Evolutionary conservation across 768 basidiomycete species (phyloP).

Genomic region (Collybia sordida): DNA sequence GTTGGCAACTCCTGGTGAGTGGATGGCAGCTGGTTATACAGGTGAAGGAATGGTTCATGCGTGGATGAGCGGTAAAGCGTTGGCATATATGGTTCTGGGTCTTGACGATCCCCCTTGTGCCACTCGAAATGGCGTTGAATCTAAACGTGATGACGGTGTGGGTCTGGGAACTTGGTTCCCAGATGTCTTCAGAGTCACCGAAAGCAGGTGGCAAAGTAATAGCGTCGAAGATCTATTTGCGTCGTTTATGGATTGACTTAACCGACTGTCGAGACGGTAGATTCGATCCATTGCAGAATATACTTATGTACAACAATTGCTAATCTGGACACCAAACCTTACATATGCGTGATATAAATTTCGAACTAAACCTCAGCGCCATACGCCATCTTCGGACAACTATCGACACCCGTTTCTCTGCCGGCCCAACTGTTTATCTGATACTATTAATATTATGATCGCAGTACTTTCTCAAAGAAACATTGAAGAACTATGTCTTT

Average conservation of each 20-base stretch:
- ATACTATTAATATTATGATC: too few species aligned
- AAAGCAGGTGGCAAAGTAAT: slow-evolving; percentile 47
- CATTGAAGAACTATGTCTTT: too few species aligned
- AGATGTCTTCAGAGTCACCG: slow-evolving; percentile 42
- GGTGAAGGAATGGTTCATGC: slow-evolving; percentile 78
- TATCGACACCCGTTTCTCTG: too few species aligned
- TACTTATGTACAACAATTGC: too few species aligned
- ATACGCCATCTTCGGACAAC: too few species aligned
- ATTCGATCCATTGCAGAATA: too few species aligned
- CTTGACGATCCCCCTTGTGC: slow-evolving; percentile 21
- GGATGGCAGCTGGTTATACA: slow-evolving; percentile 69
- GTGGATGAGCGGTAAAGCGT: slow-evolving; percentile 59
- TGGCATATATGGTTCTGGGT: slow-evolving; percentile 60
- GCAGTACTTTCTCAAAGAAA: too few species aligned
- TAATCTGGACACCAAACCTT: too few species aligned
- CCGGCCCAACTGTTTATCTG: too few species aligned
- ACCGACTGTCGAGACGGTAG: too few species aligned
- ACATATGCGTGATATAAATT: too few species aligned
- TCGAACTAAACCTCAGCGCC: too few species aligned
- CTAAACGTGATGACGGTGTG: slow-evolving; percentile 7
- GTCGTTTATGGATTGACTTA: neutral
- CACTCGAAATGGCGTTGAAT: neutral
- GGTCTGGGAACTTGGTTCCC: slow-evolving; percentile 47
- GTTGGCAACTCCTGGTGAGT: slow-evolving; percentile 53
- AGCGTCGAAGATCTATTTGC: slow-evolving; percentile 36